phyloP scores from a whole-genome alignment of 306 rosid genomes.

The Ochetophila trinervis region DNA sequence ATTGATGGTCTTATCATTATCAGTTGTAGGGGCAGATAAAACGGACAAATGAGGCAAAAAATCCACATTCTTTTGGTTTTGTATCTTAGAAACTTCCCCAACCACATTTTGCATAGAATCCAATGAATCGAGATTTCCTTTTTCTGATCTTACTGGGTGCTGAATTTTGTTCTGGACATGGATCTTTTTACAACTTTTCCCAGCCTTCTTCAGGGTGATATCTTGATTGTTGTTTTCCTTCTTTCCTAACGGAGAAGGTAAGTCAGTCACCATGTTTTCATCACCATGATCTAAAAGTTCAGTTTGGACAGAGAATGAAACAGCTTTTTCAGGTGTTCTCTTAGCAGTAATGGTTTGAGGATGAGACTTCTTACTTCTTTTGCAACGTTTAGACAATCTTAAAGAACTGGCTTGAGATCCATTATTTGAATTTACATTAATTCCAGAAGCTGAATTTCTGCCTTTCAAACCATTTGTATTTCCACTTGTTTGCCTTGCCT shows the following conservation, averaged over 20 bases:
- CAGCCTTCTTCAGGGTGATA: slow-evolving; percentile 26
- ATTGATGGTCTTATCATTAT: slow-evolving; percentile 17
- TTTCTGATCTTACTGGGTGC: slow-evolving; percentile 32
- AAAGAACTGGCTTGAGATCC: slow-evolving; percentile 27
- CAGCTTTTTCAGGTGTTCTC: slow-evolving; percentile 31
- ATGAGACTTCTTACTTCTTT: slow-evolving; percentile 40
- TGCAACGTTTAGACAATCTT: slow-evolving; percentile 21
- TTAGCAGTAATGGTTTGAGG: slow-evolving; percentile 16
- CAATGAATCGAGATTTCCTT: slow-evolving; percentile 36
- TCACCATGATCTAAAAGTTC: slow-evolving; percentile 28
- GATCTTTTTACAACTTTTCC: slow-evolving; percentile 23
- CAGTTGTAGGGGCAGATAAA: slow-evolving; percentile 26
- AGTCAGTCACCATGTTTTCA: slow-evolving; percentile 12
- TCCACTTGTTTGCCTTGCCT: slow-evolving; percentile 23
- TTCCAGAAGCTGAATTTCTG: slow-evolving; percentile 12
- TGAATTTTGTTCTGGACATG: slow-evolving; percentile 12
- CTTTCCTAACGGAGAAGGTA: slow-evolving; percentile 25
- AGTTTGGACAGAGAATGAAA: slow-evolving; percentile 23
- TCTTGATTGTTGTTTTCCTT: slow-evolving; percentile 29
- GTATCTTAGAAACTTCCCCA: slow-evolving; percentile 29
- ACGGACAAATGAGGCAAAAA: slow-evolving; percentile 23
- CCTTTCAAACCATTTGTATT: slow-evolving; percentile 22
- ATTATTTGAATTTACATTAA: slow-evolving; percentile 22
- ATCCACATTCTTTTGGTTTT: slow-evolving; percentile 29
- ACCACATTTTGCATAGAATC: slow-evolving; percentile 27